phyloP scores from a whole-genome alignment of 495 filamentous ascomycete species.

The Pyronema domesticum region DNA sequence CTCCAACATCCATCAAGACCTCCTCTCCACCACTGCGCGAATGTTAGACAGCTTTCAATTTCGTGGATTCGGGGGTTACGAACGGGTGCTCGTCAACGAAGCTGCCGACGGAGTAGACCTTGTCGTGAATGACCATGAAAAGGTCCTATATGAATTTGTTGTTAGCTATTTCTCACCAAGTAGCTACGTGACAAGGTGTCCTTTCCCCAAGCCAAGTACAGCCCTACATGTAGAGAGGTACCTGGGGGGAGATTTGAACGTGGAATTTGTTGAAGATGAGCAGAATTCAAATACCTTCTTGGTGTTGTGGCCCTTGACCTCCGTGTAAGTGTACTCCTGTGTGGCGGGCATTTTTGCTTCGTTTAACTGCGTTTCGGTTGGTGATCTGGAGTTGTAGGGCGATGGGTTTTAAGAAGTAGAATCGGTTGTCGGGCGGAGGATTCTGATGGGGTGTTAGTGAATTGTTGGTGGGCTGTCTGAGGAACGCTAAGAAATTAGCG shows the following conservation, averaged over 20 bases:
- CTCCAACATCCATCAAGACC: constrained; percentile 88
- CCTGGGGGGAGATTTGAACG: not conserved
- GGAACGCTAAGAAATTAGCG: too few species aligned
- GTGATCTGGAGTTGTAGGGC: not conserved
- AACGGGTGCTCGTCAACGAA: constrained; percentile 99
- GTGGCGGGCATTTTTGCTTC: constrained; percentile 11
- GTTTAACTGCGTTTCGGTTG: not conserved
- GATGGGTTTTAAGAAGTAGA: not conserved
- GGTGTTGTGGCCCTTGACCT: constrained; percentile 70
- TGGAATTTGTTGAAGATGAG: not conserved
- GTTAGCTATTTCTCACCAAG: constrained; percentile 4
- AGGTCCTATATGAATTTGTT: constrained; percentile 38
- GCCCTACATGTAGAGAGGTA: not conserved
- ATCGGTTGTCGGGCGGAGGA: not conserved
- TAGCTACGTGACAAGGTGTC: not conserved
- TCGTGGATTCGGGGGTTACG: constrained; percentile 29
- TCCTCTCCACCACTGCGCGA: constrained; percentile 83
- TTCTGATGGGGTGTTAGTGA: too few species aligned
- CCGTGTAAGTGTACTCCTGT: constrained; percentile 64
- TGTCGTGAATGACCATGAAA: constrained; percentile 82
- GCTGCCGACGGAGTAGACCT: constrained; percentile 73
- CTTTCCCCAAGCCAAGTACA: not conserved
- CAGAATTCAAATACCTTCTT: constrained; percentile 45
- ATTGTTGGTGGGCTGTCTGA: too few species aligned
- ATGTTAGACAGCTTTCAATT: not conserved